A percentile compares a stretch with the other conserved stretches of the same genome.
phyloP scores from a whole-genome alignment of 2,329 filamentous ascomycete genomes.

The Pseudocercospora vitis region DNA sequence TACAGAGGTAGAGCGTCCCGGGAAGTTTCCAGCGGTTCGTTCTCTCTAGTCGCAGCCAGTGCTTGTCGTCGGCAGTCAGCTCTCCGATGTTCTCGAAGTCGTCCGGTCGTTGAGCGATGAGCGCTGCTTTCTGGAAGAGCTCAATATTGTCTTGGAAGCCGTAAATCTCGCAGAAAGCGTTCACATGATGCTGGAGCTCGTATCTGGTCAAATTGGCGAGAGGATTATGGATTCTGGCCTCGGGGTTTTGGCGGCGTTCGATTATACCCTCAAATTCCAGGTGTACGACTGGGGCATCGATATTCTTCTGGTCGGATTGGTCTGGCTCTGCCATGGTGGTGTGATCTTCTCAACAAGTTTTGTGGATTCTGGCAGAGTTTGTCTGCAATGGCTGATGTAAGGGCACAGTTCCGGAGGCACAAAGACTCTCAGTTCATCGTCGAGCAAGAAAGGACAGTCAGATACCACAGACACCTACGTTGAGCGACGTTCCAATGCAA shows the following conservation, averaged over 20 bases:
- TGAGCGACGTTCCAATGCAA: neutral
- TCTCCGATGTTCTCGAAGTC: constrained; percentile 51
- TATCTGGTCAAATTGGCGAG: constrained; percentile 13
- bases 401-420: neutral
- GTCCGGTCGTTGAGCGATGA: constrained; percentile 54
- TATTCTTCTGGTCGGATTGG: constrained; percentile 4
- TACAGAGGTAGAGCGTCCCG: constrained; percentile 50
- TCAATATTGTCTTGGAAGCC: constrained; percentile 45
- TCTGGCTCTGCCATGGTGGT: constrained; percentile 4
- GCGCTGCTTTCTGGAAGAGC: constrained; percentile 52
- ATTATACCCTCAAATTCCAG: constrained; percentile 8
- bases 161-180: constrained; percentile 20
- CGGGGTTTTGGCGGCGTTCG: constrained; percentile 8
- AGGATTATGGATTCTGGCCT: constrained; percentile 18
- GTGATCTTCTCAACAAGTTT: neutral
- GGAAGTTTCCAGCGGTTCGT: constrained; percentile 54
- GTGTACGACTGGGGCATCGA: constrained; percentile 15
- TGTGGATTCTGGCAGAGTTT: neutral
- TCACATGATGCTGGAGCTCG: constrained; percentile 17
- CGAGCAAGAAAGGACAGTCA: neutral
- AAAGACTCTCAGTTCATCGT: neutral
- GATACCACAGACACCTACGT: constrained; percentile 4
- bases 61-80: constrained; percentile 47
- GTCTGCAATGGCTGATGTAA: neutral
- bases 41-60: constrained; percentile 45